Percentiles rank a stretch among this genome's conserved stretches.
Evolutionary conservation across 805 yeast genomes (phyloP).

Genomic region (Starmera quercuum): DNA sequence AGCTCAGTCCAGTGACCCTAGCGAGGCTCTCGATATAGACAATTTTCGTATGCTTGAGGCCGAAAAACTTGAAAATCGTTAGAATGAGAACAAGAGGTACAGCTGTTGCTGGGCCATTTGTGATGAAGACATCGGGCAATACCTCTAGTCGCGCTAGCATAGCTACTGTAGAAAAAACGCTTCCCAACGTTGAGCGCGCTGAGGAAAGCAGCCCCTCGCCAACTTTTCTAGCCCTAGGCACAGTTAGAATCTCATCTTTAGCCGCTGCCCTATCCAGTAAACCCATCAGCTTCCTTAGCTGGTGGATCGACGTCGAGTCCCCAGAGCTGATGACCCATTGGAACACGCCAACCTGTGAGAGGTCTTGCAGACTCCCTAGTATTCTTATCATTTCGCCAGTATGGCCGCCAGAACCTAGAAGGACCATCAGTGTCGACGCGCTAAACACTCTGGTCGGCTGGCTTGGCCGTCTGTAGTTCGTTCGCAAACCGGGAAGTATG

Average conservation of each 20-base stretch:
- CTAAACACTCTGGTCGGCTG: not conserved
- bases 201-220: slow-evolving; percentile 47
- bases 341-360: slow-evolving; percentile 5
- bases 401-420: slow-evolving; percentile 96
- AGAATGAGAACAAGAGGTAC: slow-evolving; percentile 59
- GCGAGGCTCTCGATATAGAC: slow-evolving; percentile 86
- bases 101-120: slow-evolving; percentile 81
- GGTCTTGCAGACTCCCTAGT: slow-evolving; percentile 27
- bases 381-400: slow-evolving; percentile 92
- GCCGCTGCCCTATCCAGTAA: slow-evolving; percentile 10
- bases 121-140: slow-evolving; percentile 37
- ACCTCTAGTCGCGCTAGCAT: slow-evolving; percentile 20
- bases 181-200: slow-evolving; percentile 32
- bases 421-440: slow-evolving; percentile 14
- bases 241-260: slow-evolving; percentile 15
- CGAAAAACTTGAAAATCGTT: slow-evolving; percentile 42
- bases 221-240: slow-evolving; percentile 55
- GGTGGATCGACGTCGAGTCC: slow-evolving; percentile 39
- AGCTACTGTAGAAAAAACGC: slow-evolving; percentile 24
- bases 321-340: slow-evolving; percentile 38
- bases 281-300: slow-evolving; percentile 13
- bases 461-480: too few species aligned
- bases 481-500: not conserved
- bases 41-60: slow-evolving; percentile 43
- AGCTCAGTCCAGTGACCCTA: slow-evolving; percentile 64